Percentiles rank a stretch among this genome's conserved stretches.
phyloP scores from a whole-genome alignment of 106 monocot genomes.

The Xerophyta viscosa region DNA sequence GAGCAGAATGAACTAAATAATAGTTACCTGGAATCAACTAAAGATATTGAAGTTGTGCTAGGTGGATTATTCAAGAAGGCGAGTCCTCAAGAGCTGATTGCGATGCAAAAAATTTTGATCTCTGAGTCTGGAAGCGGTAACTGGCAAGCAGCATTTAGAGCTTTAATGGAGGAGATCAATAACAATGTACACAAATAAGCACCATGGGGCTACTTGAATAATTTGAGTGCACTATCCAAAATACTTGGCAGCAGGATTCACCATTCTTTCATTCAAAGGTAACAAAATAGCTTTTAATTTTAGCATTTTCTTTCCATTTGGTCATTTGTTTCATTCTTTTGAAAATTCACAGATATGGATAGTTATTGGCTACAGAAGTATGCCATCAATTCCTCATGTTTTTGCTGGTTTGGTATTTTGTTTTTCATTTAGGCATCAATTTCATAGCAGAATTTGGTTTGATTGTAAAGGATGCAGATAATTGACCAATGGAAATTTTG shows the following conservation, averaged over 20 bases:
- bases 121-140: slow-evolving; percentile 1
- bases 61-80: slow-evolving; percentile 39
- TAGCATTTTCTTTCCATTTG: too few species aligned
- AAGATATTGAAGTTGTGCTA: slow-evolving; percentile 22
- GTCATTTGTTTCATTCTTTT: slow-evolving; percentile 9
- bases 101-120: slow-evolving; percentile 12
- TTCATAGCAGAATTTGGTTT: too few species aligned
- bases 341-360: too few species aligned
- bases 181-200: slow-evolving; percentile 13
- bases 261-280: slow-evolving; percentile 1
- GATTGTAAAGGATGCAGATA: too few species aligned
- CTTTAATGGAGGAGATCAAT: slow-evolving; percentile 15
- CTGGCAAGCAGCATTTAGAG: slow-evolving; percentile 11
- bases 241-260: background rate
- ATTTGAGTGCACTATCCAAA: background rate
- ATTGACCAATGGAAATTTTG: too few species aligned
- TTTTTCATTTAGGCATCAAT: too few species aligned
- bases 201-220: background rate
- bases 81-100: slow-evolving; percentile 20
- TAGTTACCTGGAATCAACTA: slow-evolving; percentile 1
- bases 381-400: too few species aligned
- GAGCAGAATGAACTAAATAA: slow-evolving; percentile 13
- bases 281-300: background rate
- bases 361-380: too few species aligned
- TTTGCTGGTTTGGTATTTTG: too few species aligned